Percentiles rank a stretch among this genome's conserved stretches.
Evolutionary conservation across 176 grass and related monocot species (phyloP).

Genomic region (Canna indica): DNA sequence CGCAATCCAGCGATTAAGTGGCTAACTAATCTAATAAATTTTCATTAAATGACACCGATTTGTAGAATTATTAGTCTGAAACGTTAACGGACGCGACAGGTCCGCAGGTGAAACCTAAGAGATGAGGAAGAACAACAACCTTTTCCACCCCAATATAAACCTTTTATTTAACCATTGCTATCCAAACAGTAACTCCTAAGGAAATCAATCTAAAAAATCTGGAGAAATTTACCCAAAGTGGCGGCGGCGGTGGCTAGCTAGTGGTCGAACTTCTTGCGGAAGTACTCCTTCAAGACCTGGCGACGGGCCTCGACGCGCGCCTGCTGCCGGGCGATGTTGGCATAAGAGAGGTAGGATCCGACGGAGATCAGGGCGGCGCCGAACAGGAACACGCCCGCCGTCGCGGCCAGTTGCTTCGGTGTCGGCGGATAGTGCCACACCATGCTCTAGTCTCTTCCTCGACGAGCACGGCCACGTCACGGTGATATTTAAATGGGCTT

Average conservation of each 20-base stretch:
- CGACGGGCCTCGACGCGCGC: conserved; percentile 25
- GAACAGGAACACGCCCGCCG: conserved; percentile 6
- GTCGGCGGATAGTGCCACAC: conserved; percentile 23
- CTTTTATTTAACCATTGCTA: neutral
- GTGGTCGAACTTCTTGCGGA: conserved; percentile 29
- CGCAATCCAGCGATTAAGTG: too few relatives aligned
- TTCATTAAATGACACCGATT: too few relatives aligned
- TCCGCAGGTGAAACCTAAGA: too few relatives aligned
- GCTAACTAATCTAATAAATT: too few relatives aligned
- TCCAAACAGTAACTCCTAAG: neutral
- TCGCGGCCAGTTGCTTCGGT: conserved; percentile 18
- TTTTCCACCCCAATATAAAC: neutral
- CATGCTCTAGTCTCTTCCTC: neutral
- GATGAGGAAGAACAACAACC: too few relatives aligned
- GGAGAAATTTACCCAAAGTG: neutral
- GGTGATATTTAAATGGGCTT: too few relatives aligned
- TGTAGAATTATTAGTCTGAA: too few relatives aligned
- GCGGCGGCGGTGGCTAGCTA: neutral
- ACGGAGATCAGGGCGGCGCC: conserved; percentile 17
- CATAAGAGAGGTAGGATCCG: conserved; percentile 25
- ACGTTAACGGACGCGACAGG: too few relatives aligned
- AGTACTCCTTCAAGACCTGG: conserved; percentile 27
- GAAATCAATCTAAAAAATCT: neutral
- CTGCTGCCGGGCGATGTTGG: conserved; percentile 26
- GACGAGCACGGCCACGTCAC: too few relatives aligned